phyloP scores from a whole-genome alignment of 768 basidiomycete species.

The Peribolospora baueri region DNA sequence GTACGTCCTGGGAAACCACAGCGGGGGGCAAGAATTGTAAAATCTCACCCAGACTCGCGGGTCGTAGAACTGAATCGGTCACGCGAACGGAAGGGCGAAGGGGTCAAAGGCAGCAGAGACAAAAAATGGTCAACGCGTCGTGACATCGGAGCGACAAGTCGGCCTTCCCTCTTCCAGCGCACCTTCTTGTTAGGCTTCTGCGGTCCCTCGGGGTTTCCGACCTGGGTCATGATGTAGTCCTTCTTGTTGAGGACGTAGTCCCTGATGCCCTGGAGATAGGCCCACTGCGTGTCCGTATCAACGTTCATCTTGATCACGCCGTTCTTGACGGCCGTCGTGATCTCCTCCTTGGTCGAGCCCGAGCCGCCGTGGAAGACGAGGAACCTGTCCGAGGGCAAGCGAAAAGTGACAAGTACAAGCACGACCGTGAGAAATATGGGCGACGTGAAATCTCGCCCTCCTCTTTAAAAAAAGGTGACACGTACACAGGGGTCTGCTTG shows the following conservation, averaged over 20 bases:
- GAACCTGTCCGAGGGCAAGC: constrained; percentile 31
- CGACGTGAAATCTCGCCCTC: not conserved
- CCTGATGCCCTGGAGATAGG: constrained; percentile 55
- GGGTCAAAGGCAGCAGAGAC: not conserved
- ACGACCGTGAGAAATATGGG: not conserved
- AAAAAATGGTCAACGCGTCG: constrained; percentile 1
- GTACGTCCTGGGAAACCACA: too few species aligned
- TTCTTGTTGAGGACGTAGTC: constrained; percentile 70
- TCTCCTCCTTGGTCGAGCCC: constrained; percentile 88
- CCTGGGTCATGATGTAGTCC: constrained; percentile 68
- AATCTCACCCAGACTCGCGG: constrained; percentile 63
- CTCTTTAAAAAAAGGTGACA: constrained; percentile 1
- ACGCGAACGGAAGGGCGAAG: not conserved
- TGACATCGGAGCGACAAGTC: not conserved
- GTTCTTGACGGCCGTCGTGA: constrained; percentile 62
- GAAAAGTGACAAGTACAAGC: not conserved
- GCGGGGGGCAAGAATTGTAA: too few species aligned
- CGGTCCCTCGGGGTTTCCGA: constrained; percentile 86
- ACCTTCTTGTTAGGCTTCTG: constrained; percentile 99
- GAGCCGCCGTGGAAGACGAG: constrained; percentile 99
- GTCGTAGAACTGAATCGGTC: constrained; percentile 44
- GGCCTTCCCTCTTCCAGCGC: not conserved
- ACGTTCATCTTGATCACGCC: constrained; percentile 99
- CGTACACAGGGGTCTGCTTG: constrained; percentile 56
- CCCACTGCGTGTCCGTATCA: constrained; percentile 52